phyloP scores from a whole-genome alignment of 2,329 filamentous ascomycete species.

The Venturia oleaginea region DNA sequence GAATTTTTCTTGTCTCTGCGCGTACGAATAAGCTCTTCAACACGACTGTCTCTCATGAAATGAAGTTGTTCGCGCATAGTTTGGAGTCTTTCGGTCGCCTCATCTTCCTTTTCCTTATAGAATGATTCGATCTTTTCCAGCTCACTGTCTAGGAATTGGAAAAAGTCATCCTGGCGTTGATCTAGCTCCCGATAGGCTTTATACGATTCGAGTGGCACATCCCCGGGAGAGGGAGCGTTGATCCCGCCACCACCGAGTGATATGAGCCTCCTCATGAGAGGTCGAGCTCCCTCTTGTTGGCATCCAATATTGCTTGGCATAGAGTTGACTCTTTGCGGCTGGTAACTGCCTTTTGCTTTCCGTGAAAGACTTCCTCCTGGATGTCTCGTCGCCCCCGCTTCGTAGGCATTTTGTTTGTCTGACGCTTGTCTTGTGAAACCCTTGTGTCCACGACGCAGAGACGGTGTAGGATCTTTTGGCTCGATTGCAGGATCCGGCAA shows the following conservation, averaged over 20 bases:
- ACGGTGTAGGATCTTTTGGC: background rate
- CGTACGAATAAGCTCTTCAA: constrained; percentile 57
- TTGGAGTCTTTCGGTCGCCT: constrained; percentile 63
- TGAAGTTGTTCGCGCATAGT: constrained; percentile 76
- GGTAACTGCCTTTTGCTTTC: constrained; percentile 29
- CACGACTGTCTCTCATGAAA: constrained; percentile 79
- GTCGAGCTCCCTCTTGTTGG: constrained; percentile 21
- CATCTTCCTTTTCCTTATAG: constrained; percentile 78
- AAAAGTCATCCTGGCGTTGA: constrained; percentile 73
- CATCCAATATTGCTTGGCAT: constrained; percentile 22
- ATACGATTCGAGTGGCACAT: constrained; percentile 40
- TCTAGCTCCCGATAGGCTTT: constrained; percentile 55
- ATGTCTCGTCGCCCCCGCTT: constrained; percentile 32
- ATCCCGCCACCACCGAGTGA: constrained; percentile 33
- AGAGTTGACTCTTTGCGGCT: constrained; percentile 34
- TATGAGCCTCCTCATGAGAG: constrained; percentile 31
- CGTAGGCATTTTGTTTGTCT: constrained; percentile 29
- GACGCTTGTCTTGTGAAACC: background rate
- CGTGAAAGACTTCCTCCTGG: constrained; percentile 18
- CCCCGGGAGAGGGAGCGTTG: constrained; percentile 20
- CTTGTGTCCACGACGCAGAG: background rate
- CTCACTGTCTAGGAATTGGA: constrained; percentile 72
- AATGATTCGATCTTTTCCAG: constrained; percentile 88
- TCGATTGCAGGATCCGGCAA: constrained; percentile 52
- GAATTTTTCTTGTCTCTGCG: constrained; percentile 28